A percentile compares a stretch with the other conserved stretches of the same genome.
These are phyloP conservation scores for Sapria himalayana DNA, from an alignment of 345 rosid genomes.

Conservation along the genomic window DNA sequence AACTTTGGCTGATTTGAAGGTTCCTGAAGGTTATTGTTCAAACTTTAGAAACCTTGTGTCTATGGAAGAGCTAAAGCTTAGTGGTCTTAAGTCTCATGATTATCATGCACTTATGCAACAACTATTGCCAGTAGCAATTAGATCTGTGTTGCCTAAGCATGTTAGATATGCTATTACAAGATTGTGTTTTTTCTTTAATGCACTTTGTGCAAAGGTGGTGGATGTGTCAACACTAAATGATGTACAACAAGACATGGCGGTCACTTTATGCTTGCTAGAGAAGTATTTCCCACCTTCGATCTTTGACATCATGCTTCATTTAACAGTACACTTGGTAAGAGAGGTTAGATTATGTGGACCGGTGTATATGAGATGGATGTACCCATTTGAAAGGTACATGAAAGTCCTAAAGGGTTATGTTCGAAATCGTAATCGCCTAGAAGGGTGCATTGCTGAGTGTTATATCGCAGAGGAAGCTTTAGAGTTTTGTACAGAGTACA, in stretches of 20 bases:
- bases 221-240: neutral
- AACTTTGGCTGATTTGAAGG: no score
- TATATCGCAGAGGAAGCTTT: neutral
- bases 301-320: neutral
- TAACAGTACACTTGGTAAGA: neutral
- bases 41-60: no score
- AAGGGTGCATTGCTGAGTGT: neutral
- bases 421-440: no score
- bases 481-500: neutral
- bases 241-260: neutral
- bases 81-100: no score
- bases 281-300: no score
- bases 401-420: neutral
- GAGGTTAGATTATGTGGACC: no score
- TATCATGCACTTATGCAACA: neutral
- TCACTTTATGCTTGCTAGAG: neutral
- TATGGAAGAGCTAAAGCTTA: no score
- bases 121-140: neutral
- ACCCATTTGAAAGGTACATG: no score
- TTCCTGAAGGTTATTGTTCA: no score
- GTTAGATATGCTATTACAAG: neutral
- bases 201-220: neutral
- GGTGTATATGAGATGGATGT: no score
- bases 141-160: neutral
- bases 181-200: neutral